Base-by-base conservation (phyloP, 2,329 filamentous ascomycete genomes). In the Chrysoporthe austroafricana region DNA sequence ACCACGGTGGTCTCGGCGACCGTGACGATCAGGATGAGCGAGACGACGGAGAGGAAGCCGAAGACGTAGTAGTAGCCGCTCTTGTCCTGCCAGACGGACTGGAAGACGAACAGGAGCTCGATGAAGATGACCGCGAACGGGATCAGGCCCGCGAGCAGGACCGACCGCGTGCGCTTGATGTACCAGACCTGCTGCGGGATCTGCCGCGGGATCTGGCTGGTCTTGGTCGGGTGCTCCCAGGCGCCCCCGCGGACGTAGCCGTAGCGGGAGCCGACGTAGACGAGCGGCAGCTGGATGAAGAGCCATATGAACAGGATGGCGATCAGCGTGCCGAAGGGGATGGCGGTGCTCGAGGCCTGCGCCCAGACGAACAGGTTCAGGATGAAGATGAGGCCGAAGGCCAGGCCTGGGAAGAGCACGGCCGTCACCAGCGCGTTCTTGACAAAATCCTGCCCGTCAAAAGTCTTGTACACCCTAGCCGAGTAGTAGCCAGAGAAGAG, bases 51-150 rank as follows among this genome's bases (percentile, higher is more conserved):
- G 71, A 96, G 79, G 81, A 95, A 97, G 13, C 93, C 93, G 76
- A 96, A 97, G 32, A 96, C 90, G 78, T 97, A 97, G 79, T 97
- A 97, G 78, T 94, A 96, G 7, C 92, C 92, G 74, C 89, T 93
- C 82, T 96, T 96, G 79, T 96, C 93, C 77, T 94, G 91, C 91
- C 93, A 96, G 44, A 96, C 78, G 61, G 91, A 94, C 79, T 93
- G 92, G 79, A 96, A 96, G 62, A 96, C 90, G 76, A 94, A 96
- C 54, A 95, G 84, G 16, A 96, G 85, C 79, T 96, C 93, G 74
- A 96, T 93, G 77, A 95, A 96, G 72, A 96, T 90, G 66, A 96
- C 92, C 2, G 91, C 91, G 75, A 97, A 97, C 0, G 93, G 93
- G 8, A 95, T 86, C 21, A 96, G 80, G 1, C 93, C 93, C 0